Conservation (phyloP, 1,284 basidiomycete species). For the Ceratobasidium theobromae region DNA sequence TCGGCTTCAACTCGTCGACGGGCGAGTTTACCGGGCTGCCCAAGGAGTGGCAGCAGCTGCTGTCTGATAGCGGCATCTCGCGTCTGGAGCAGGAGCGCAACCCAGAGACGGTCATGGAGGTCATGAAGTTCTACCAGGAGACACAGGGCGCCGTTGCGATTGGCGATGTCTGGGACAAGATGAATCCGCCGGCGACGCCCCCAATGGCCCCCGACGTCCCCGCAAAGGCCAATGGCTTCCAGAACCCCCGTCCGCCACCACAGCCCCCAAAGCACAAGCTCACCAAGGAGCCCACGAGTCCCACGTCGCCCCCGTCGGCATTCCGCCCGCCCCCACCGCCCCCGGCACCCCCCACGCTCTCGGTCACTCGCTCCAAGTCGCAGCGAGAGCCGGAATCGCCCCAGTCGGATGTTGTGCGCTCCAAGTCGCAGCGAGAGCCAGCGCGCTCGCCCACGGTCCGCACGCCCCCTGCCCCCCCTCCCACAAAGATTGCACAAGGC, state of each 20-base stretch:
- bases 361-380: slow-evolving; percentile 70
- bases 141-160: slow-evolving; percentile 37
- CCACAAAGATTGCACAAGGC: slow-evolving; percentile 24
- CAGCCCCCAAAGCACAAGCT: slow-evolving; percentile 36
- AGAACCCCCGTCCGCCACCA: slow-evolving; percentile 38
- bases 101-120: slow-evolving; percentile 97
- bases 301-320: slow-evolving; percentile 49
- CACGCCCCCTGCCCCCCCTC: not conserved
- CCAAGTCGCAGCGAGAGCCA: slow-evolving; percentile 66
- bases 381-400: slow-evolving; percentile 41
- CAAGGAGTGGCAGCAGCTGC: slow-evolving; percentile 97
- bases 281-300: slow-evolving; percentile 48
- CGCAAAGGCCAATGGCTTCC: slow-evolving; percentile 37
- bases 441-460: slow-evolving; percentile 1
- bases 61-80: slow-evolving; percentile 91
- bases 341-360: slow-evolving; percentile 50
- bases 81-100: slow-evolving; percentile 95
- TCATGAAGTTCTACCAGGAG: slow-evolving; percentile 98
- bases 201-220: slow-evolving; percentile 37
- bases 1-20: slow-evolving; percentile 98
- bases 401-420: slow-evolving; percentile 58
- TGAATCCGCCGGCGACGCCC: slow-evolving; percentile 50
- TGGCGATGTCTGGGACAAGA: slow-evolving; percentile 80
- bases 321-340: slow-evolving; percentile 64
- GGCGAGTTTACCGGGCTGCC: slow-evolving; percentile 98